A percentile compares a stretch with the other conserved stretches of the same genome.
phyloP scores from a whole-genome alignment of 352 stramenopile species.

The Globisporangium nagaii region DNA sequence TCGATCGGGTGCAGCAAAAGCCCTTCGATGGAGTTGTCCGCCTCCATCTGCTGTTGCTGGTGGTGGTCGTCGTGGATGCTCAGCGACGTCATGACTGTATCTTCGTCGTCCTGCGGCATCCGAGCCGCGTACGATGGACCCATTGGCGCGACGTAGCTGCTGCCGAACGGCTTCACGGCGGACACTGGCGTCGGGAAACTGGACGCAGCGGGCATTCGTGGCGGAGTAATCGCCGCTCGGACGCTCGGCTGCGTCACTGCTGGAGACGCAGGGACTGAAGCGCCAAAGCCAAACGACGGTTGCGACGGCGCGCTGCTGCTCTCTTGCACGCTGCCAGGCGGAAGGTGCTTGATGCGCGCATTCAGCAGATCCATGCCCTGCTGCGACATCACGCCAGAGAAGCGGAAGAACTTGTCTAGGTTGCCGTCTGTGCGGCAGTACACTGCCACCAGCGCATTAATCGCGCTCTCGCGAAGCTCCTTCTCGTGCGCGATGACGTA shows the following conservation, averaged over 20 bases:
- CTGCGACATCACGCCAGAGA: slow-evolving; percentile 64
- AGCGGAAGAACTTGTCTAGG: slow-evolving; percentile 74
- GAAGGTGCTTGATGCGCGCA: slow-evolving; percentile 74
- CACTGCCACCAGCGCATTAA: slow-evolving; percentile 65
- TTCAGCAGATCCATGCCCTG: slow-evolving; percentile 77
- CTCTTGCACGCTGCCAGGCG: slow-evolving; percentile 27
- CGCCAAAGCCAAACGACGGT: slow-evolving; percentile 16
- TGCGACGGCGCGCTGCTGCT: slow-evolving; percentile 10
- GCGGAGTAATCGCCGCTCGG: slow-evolving; percentile 7
- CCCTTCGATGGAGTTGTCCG: slow-evolving; percentile 28
- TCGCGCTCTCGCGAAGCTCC: slow-evolving; percentile 73
- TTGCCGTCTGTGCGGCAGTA: slow-evolving; percentile 64
- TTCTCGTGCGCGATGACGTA: slow-evolving; percentile 77
- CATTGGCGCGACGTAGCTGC: background rate
- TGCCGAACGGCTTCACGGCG: slow-evolving; percentile 27
- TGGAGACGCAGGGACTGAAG: slow-evolving; percentile 5
- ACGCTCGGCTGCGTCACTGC: slow-evolving; percentile 4
- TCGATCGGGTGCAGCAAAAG: slow-evolving; percentile 66
- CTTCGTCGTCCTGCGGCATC: slow-evolving; percentile 28
- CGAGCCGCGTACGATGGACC: background rate
- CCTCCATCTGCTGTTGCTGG: background rate
- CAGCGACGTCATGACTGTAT: slow-evolving; percentile 51
- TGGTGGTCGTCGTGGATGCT: slow-evolving; percentile 15
- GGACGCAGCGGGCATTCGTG: slow-evolving; percentile 13
- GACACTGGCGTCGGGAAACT: slow-evolving; percentile 19